phyloP scores from a whole-genome alignment of 345 rosid genomes.

The Lagerstroemia speciosa region DNA sequence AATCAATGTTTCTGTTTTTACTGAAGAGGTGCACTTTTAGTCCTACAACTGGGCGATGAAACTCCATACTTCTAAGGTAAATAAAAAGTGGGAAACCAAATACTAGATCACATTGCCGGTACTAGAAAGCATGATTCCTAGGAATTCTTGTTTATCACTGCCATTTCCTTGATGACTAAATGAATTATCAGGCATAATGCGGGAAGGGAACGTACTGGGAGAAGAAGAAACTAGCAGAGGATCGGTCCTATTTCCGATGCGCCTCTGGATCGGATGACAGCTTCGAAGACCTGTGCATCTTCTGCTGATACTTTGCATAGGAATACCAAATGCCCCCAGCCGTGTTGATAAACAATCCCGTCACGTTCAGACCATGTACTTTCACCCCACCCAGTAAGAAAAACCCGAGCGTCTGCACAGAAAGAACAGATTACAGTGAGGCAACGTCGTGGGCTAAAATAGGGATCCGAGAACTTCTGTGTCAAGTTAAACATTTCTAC shows the following conservation, averaged over 20 bases:
- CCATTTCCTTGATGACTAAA: too few species aligned
- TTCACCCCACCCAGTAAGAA: conserved; percentile 83
- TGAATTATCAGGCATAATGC: too few species aligned
- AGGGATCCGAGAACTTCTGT: not conserved
- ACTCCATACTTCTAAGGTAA: too few species aligned
- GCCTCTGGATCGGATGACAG: conserved; percentile 52
- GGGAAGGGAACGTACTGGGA: too few species aligned
- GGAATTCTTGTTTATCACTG: too few species aligned
- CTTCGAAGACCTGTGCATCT: conserved; percentile 52
- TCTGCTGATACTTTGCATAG: conserved; percentile 68
- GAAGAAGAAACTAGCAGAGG: too few species aligned
- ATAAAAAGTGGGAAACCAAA: too few species aligned
- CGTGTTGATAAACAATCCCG: conserved; percentile 79
- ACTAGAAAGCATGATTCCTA: too few species aligned
- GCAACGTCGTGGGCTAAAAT: not conserved
- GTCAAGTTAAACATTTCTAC: conserved; percentile 12
- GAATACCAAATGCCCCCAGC: conserved; percentile 98
- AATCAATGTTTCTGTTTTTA: too few species aligned
- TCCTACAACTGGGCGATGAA: too few species aligned
- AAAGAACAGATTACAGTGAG: not conserved
- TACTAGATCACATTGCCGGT: too few species aligned
- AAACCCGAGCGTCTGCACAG: conserved; percentile 72
- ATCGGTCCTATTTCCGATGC: conserved; percentile 17
- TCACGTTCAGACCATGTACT: conserved; percentile 76
- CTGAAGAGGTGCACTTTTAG: too few species aligned